Base-by-base conservation (phyloP, 2,329 filamentous ascomycete species). In the Aspergillus sp. region DNA sequence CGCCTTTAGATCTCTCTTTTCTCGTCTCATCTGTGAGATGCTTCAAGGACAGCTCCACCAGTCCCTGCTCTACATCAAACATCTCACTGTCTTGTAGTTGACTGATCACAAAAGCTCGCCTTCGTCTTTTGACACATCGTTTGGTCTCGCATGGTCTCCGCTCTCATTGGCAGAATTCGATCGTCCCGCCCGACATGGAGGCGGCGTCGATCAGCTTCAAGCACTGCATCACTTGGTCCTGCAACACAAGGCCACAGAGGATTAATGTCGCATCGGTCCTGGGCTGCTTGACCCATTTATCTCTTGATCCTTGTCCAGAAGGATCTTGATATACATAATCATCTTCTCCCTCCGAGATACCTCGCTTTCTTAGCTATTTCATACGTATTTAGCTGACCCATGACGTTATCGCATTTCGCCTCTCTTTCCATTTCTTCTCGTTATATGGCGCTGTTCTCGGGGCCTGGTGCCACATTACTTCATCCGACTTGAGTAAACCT, bases 311-410 rank as follows among this genome's bases (percentile, higher is more conserved):
- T 4, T 15, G 34, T 41, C 34, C 34, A 38, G 50, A 11, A 15
- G 22, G 31, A 19, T 19, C 19, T 34, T 25, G 50, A 52, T 31
- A 23, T 5, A 19, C 15, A 30, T 19, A 38, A 22, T 38, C 8
- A 3, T 4, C n/a, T 38, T 30, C 50, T 23, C n/a, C 13, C 11
- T 41, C 3, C 34, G 11, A 13, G 34, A 47, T 19, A 30, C 17
- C 46, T 28, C 28, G 11, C 50, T 22, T 25, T 25, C 54, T 41
- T 28, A 46, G 15, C 59, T 62, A 28, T 55, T 55, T 57, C 48
- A 41, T 31, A 51, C 60, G 63, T 64, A 1, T 19, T 19, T 19
- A 61, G 54, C 52, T 49, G 57, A 52, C 56, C 53, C 49, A 62
- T 59, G 54, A 45, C 22, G 43, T 54, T 53, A n/a, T 49, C 41